Evolutionary conservation across 2,329 filamentous ascomycete genomes (phyloP).

Genomic region (Penicillium sp.): DNA sequence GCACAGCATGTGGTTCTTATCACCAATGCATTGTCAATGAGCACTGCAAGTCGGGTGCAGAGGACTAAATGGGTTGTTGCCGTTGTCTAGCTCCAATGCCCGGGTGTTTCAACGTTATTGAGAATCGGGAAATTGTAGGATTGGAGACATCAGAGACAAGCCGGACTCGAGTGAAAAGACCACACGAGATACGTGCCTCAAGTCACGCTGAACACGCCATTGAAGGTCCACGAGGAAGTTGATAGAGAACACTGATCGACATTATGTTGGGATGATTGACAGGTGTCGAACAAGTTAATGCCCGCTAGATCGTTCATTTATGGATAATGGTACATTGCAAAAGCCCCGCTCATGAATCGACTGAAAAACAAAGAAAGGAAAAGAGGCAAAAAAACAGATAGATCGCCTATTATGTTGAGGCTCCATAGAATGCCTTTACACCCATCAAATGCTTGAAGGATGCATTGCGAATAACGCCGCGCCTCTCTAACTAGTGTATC

Average conservation of each 20-base stretch:
- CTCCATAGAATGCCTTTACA: conserved; percentile 2
- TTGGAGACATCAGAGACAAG: neutral
- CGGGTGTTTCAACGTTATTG: too few species aligned
- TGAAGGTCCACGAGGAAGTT: conserved; percentile 7
- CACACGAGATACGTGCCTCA: neutral
- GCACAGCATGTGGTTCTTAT: neutral
- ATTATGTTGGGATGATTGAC: neutral
- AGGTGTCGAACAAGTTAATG: neutral
- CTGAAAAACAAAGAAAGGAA: neutral
- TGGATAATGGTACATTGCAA: conserved; percentile 17
- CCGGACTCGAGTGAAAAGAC: neutral
- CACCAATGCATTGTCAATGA: neutral
- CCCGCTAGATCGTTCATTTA: neutral
- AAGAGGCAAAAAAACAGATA: conserved; percentile 1
- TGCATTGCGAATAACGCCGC: conserved; percentile 7
- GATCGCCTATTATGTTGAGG: neutral
- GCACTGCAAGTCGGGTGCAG: neutral
- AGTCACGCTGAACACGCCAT: neutral
- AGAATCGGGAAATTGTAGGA: too few species aligned
- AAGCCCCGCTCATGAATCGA: neutral
- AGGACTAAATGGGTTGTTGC: neutral
- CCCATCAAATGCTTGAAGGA: conserved; percentile 1
- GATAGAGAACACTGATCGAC: conserved; percentile 6
- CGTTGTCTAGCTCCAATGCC: neutral
- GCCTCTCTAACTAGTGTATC: conserved; percentile 18